Conservation (phyloP, 768 basidiomycete species). For the Russula ochroleuca region DNA sequence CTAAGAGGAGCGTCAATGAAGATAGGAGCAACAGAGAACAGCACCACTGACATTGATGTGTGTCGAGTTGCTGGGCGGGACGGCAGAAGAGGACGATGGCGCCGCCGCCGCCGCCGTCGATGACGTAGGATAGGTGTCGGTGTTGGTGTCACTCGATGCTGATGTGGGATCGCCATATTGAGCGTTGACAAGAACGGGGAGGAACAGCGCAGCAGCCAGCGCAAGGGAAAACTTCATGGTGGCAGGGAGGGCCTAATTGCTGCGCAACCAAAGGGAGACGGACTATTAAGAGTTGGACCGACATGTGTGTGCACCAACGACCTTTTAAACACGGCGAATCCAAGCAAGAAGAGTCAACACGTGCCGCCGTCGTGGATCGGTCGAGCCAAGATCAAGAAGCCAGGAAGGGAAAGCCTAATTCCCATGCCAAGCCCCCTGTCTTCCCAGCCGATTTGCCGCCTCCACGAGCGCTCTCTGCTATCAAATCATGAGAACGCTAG, state of each 20-base stretch:
- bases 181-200: conserved; percentile 36
- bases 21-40: neutral
- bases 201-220: conserved; percentile 32
- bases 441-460: neutral
- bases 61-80: conserved; percentile 27
- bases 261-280: neutral
- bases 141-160: neutral
- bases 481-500: neutral
- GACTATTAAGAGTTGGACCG: neutral
- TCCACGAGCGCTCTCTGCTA: neutral
- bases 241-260: neutral
- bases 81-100: conserved; percentile 31
- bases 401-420: neutral
- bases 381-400: neutral
- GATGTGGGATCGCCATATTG: conserved; percentile 37
- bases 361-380: neutral
- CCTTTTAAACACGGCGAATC: neutral
- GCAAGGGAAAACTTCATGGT: conserved; percentile 36
- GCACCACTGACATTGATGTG: conserved; percentile 25
- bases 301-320: neutral
- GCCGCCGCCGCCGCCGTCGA: neutral
- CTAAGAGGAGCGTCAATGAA: conserved; percentile 30
- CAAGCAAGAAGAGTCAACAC: neutral
- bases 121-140: neutral
- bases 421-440: neutral